Percentiles rank a stretch among this genome's conserved stretches.
Evolutionary conservation across 2,329 filamentous ascomycete genomes (phyloP).

Genomic region (Penicillium sclerotiorum): DNA sequence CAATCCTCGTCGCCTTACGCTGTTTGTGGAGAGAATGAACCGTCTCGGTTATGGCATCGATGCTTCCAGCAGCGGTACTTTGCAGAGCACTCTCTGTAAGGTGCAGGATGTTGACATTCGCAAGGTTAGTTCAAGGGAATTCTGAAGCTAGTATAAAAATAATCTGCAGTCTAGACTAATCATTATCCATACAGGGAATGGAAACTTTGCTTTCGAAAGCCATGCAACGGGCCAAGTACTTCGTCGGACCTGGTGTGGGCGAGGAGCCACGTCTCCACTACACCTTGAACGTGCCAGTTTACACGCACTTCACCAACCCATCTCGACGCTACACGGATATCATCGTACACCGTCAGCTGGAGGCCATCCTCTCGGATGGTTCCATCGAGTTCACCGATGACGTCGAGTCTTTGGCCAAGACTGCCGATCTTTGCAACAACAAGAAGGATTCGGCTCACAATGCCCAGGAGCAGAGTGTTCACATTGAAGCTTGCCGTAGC

Average conservation of each 20-base stretch:
- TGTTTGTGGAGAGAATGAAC: conserved; percentile 90
- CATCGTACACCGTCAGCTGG: conserved; percentile 91
- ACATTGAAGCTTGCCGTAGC: conserved; percentile 93
- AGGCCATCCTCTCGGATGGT: conserved; percentile 79
- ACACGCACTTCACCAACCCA: conserved; percentile 97
- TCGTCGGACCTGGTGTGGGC: conserved; percentile 74
- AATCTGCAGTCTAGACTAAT: too few species aligned
- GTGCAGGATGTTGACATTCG: conserved; percentile 85
- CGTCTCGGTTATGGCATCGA: conserved; percentile 90
- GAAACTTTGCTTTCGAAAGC: conserved; percentile 93
- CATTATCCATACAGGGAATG: conserved; percentile 84
- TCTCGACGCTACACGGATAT: conserved; percentile 94
- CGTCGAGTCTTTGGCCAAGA: conserved; percentile 84
- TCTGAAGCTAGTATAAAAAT: too few species aligned
- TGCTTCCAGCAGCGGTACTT: conserved; percentile 79
- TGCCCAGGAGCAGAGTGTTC: conserved; percentile 97
- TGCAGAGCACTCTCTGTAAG: conserved; percentile 95
- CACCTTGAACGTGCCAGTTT: conserved; percentile 86
- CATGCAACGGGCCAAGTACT: conserved; percentile 96
- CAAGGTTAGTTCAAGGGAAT: conserved; percentile 68
- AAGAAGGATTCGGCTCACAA: conserved; percentile 99
- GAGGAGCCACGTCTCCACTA: conserved; percentile 85
- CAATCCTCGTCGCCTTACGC: conserved; percentile 83
- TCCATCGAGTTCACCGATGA: conserved; percentile 86
- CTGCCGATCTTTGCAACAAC: conserved; percentile 92